Evolutionary conservation across 1,284 basidiomycete species (phyloP).

Genomic region (Sphaerobolus stellatus): DNA sequence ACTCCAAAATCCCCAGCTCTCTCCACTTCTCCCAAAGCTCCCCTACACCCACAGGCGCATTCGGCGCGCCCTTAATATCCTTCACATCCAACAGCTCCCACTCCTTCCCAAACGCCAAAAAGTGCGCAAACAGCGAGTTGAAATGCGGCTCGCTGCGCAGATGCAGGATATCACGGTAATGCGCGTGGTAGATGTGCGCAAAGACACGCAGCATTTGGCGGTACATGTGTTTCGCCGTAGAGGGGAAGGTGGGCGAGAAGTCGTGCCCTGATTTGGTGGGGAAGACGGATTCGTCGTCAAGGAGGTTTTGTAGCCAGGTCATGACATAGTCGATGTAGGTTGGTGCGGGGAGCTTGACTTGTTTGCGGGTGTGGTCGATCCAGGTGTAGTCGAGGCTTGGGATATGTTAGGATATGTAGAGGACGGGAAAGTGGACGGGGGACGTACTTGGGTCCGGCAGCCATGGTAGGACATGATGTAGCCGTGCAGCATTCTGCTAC

Average conservation of each 20-base stretch:
- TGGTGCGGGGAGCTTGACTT: conserved; percentile 90
- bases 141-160: conserved; percentile 95
- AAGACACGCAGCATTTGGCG: conserved; percentile 96
- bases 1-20: conserved; percentile 73
- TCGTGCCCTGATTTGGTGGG: conserved; percentile 97
- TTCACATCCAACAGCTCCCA: conserved; percentile 91
- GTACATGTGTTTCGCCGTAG: conserved; percentile 95
- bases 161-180: conserved; percentile 91
- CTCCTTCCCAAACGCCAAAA: conserved; percentile 89
- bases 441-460: conserved; percentile 82
- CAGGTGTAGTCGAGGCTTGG: conserved; percentile 93
- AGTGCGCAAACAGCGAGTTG: conserved; percentile 97
- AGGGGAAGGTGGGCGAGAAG: conserved; percentile 87
- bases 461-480: conserved; percentile 90
- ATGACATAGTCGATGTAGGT: conserved; percentile 99
- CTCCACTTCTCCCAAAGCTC: conserved; percentile 89
- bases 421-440: not conserved
- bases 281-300: conserved; percentile 91
- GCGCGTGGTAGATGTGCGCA: conserved; percentile 96
- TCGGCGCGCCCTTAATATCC: conserved; percentile 50
- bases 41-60: conserved; percentile 71
- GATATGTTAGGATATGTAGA: conserved; percentile 8
- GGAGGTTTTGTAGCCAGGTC: conserved; percentile 95
- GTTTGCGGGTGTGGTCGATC: conserved; percentile 95
- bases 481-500: conserved; percentile 94